A percentile compares a stretch with the other conserved stretches of the same genome.
Conservation (phyloP, 257 asterid genomes). For the Solanum pimpinellifolium region DNA sequence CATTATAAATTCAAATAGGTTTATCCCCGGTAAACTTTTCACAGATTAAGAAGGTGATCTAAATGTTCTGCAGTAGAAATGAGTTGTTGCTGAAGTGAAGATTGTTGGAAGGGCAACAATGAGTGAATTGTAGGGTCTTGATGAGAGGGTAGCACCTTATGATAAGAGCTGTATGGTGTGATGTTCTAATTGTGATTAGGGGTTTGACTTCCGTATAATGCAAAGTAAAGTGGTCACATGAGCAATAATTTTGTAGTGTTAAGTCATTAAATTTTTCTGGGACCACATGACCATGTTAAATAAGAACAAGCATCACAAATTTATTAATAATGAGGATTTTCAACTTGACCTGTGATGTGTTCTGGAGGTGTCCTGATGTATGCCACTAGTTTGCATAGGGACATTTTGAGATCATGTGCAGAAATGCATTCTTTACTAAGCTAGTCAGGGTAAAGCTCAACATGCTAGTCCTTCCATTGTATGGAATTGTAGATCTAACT, state of each 20-base stretch:
- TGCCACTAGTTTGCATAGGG: neutral
- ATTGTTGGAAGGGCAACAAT: neutral
- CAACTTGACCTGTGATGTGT: neutral
- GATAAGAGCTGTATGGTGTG: neutral
- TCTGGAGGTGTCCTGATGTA: neutral
- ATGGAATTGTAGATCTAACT: neutral
- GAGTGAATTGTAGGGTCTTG: neutral
- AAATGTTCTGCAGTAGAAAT: neutral
- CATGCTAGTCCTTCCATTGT: neutral
- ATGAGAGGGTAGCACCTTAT: neutral
- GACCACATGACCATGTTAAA: neutral
- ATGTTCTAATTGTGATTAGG: neutral
- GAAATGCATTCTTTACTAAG: neutral
- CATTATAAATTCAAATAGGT: neutral
- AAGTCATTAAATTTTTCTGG: neutral
- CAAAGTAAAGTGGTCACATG: neutral
- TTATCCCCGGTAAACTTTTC: neutral
- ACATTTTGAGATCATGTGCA: neutral
- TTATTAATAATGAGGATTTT: neutral
- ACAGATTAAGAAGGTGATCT: neutral
- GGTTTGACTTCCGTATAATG: neutral
- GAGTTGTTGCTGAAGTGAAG: neutral
- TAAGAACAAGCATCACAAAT: neutral
- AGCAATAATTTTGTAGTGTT: neutral
- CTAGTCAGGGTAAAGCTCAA: neutral